Conservation (phyloP, 345 rosid species). For the Stellera chamaejasme region DNA sequence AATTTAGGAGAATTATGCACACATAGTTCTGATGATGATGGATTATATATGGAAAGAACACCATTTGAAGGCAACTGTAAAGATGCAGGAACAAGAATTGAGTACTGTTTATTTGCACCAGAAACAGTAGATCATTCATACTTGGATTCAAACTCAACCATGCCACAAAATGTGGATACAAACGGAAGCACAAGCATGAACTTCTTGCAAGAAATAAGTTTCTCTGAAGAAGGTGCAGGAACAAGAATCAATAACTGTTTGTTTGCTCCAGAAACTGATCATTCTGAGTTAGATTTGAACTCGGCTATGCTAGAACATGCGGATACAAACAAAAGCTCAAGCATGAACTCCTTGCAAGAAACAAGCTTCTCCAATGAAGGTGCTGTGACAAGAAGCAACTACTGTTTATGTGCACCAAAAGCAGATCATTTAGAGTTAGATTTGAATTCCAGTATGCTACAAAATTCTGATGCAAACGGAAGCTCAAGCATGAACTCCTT, state of each 20-base stretch:
- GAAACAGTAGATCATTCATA: constrained; percentile 75
- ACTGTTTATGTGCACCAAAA: constrained; percentile 43
- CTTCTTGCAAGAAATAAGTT: constrained; percentile 33
- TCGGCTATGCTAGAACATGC: too few species aligned
- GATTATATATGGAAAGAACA: constrained; percentile 37
- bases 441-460: constrained; percentile 18
- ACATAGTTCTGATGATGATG: constrained; percentile 76
- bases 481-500: constrained; percentile 26
- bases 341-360: too few species aligned
- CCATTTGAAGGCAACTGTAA: constrained; percentile 42
- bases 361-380: too few species aligned
- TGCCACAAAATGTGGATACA: constrained; percentile 28
- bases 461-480: constrained; percentile 11
- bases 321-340: too few species aligned
- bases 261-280: too few species aligned
- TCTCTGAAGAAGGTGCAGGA: constrained; percentile 44
- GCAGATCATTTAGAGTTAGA: constrained; percentile 56
- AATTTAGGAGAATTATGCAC: constrained; percentile 72
- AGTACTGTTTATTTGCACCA: constrained; percentile 37
- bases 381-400: constrained; percentile 36
- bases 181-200: constrained; percentile 28
- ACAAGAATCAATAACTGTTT: too few species aligned
- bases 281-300: too few species aligned
- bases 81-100: constrained; percentile 35
- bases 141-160: constrained; percentile 28